Percentiles rank a stretch among this genome's conserved stretches.
Conservation (phyloP, 2,329 filamentous ascomycete species). For the Fusarium succisae region DNA sequence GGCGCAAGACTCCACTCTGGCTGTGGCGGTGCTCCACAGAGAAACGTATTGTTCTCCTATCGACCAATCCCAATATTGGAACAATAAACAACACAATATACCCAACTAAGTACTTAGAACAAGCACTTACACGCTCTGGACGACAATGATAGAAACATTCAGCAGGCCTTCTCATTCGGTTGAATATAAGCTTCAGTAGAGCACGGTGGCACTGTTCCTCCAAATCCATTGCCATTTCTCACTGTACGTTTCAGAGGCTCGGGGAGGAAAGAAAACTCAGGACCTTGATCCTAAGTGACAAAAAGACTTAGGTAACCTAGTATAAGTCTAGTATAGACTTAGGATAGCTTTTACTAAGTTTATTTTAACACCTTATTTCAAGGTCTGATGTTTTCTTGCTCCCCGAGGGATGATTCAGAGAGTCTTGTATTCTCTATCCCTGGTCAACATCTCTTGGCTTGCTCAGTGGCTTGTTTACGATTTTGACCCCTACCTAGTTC, state of each 20-base stretch:
- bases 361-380: too few relatives aligned
- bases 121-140: not conserved
- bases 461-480: slow-evolving; percentile 13
- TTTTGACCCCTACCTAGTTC: slow-evolving; percentile 14
- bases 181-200: not conserved
- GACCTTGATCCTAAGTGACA: too few relatives aligned
- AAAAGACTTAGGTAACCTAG: too few relatives aligned
- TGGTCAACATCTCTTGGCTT: slow-evolving; percentile 8
- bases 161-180: not conserved
- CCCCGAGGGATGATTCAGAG: not conserved
- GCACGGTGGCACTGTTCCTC: not conserved
- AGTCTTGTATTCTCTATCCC: slow-evolving; percentile 3
- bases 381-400: too few relatives aligned
- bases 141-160: not conserved
- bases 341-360: too few relatives aligned
- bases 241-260: not conserved
- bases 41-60: not conserved
- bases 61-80: slow-evolving; percentile 1
- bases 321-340: too few relatives aligned
- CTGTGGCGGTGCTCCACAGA: slow-evolving; percentile 13
- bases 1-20: not conserved
- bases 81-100: not conserved
- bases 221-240: not conserved
- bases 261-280: too few relatives aligned
- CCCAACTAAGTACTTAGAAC: not conserved